These are phyloP conservation scores for Sugiyamaella americana DNA, from an alignment of 805 yeast genomes.

Conservation along the genomic window DNA sequence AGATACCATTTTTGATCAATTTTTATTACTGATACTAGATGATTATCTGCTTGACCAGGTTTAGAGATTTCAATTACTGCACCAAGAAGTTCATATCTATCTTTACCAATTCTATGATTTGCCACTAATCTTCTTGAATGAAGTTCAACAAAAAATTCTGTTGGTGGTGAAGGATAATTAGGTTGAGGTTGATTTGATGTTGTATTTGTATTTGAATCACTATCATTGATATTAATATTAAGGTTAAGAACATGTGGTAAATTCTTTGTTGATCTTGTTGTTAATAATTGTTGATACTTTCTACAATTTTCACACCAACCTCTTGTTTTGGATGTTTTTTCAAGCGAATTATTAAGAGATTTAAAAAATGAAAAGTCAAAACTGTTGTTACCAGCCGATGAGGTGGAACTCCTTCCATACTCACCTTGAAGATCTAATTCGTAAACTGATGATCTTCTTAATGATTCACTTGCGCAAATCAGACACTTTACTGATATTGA, in stretches of 20 bases:
- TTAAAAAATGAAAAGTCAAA: conserved; percentile 16
- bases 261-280: conserved; percentile 27
- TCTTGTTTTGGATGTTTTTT: conserved; percentile 36
- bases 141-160: conserved; percentile 10
- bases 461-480: conserved; percentile 22
- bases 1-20: conserved; percentile 55
- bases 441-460: conserved; percentile 16
- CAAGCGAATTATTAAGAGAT: conserved; percentile 22
- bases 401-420: background rate
- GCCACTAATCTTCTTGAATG: conserved; percentile 1
- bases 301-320: conserved; percentile 50
- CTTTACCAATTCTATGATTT: background rate
- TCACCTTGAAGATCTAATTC: conserved; percentile 22
- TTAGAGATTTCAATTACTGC: conserved; percentile 31
- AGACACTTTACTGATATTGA: conserved; percentile 20
- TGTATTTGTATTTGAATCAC: background rate
- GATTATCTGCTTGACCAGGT: conserved; percentile 26
- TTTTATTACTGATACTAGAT: conserved; percentile 33
- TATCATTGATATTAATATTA: conserved; percentile 7
- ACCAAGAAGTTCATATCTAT: conserved; percentile 30
- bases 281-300: conserved; percentile 49
- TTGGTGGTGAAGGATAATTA: conserved; percentile 15
- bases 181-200: conserved; percentile 10
- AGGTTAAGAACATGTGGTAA: conserved; percentile 18
- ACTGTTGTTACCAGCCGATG: background rate